phyloP scores from a whole-genome alignment of 805 yeast species.

The Metschnikowia arizonensis region DNA sequence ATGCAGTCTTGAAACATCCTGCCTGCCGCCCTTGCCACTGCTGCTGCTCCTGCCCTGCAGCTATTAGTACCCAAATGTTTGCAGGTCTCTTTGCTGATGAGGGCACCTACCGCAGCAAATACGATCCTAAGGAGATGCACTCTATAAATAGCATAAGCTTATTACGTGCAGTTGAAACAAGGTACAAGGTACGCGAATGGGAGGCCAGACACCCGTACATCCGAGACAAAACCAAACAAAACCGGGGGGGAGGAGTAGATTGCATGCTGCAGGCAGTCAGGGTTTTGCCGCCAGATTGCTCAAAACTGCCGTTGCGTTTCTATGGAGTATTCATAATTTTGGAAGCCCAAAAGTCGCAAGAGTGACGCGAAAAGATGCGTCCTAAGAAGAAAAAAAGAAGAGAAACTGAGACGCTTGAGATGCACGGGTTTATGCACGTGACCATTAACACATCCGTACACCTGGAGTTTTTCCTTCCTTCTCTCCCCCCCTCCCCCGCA shows the following conservation, averaged over 20 bases:
- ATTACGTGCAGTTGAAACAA: background rate
- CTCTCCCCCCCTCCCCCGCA: too few relatives aligned
- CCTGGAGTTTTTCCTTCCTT: too few relatives aligned
- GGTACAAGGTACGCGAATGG: background rate
- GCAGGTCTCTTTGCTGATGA: too few relatives aligned
- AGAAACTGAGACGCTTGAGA: background rate
- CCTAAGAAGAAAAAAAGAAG: background rate
- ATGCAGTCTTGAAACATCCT: slow-evolving; percentile 4
- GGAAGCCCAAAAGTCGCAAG: background rate
- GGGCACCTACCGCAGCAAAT: too few relatives aligned
- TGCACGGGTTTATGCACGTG: background rate
- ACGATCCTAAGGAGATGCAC: too few relatives aligned
- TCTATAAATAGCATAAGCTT: background rate
- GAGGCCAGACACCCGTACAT: background rate
- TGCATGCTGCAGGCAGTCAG: background rate
- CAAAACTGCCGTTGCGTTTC: background rate
- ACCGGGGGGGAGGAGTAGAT: too few relatives aligned
- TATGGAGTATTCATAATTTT: background rate
- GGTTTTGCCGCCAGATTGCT: background rate
- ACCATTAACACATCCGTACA: too few relatives aligned
- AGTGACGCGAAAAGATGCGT: slow-evolving; percentile 1
- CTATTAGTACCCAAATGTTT: too few relatives aligned
- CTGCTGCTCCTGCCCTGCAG: too few relatives aligned
- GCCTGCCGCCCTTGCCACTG: background rate
- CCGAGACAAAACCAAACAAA: too few relatives aligned